These are phyloP conservation scores for Ceratocystis smalleyi DNA, from an alignment of 2,329 filamentous ascomycete species.

Conservation along the genomic window DNA sequence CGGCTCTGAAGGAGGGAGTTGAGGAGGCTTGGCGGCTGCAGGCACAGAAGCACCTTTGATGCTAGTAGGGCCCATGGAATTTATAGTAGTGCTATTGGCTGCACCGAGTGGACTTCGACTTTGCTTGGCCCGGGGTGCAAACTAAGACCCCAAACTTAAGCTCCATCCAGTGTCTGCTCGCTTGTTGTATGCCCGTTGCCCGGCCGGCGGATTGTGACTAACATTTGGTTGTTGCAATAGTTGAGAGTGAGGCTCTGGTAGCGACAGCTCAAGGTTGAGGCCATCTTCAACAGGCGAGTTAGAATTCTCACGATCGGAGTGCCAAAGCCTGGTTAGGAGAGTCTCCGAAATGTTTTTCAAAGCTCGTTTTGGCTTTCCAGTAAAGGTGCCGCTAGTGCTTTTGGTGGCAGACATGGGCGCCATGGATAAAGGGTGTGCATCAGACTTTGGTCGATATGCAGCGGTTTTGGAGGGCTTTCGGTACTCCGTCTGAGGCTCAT, in stretches of 20 bases:
- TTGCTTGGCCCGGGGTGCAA: conserved; percentile 9
- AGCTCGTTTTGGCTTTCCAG: not conserved
- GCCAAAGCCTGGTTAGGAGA: not conserved
- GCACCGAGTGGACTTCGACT: not conserved
- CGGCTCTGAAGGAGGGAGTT: not conserved
- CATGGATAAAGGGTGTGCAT: not conserved
- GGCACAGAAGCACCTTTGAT: not conserved
- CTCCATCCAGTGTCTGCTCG: conserved; percentile 10
- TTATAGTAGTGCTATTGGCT: not conserved
- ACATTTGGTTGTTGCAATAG: not conserved
- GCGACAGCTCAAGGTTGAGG: not conserved
- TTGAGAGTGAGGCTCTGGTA: not conserved
- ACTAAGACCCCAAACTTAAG: conserved; percentile 11
- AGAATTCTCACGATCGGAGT: not conserved
- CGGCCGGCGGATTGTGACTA: not conserved
- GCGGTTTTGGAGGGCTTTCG: not conserved
- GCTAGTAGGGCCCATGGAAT: not conserved
- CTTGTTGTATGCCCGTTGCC: not conserved
- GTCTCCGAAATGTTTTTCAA: conserved; percentile 7
- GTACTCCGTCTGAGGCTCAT: not conserved
- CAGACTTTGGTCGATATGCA: not conserved
- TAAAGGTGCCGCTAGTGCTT: not conserved
- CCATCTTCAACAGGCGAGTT: not conserved
- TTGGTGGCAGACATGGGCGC: not conserved
- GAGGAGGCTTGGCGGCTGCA: not conserved